phyloP scores from a whole-genome alignment of 495 filamentous ascomycete species.

The Penicillium coffeae region DNA sequence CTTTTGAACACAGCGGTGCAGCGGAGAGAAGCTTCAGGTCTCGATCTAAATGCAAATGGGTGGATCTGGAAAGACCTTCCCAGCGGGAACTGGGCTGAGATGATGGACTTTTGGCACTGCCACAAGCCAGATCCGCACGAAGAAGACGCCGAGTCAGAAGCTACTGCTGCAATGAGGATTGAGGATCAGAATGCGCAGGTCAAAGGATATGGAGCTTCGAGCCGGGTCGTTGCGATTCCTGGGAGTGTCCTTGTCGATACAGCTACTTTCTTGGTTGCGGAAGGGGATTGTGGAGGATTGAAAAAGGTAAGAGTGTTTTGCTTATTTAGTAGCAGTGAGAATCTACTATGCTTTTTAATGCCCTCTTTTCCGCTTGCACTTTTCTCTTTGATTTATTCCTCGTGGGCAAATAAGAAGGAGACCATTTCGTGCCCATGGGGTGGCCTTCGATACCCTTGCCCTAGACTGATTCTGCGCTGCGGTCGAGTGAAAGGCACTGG shows the following conservation, averaged over 20 bases:
- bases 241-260: slow-evolving; percentile 76
- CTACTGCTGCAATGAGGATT: slow-evolving; percentile 18
- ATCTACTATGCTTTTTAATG: slow-evolving; percentile 12
- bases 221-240: slow-evolving; percentile 56
- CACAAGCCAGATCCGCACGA: slow-evolving; percentile 71
- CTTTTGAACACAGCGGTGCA: slow-evolving; percentile 20
- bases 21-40: neutral
- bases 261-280: slow-evolving; percentile 65
- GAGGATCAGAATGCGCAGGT: slow-evolving; percentile 43
- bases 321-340: slow-evolving; percentile 4
- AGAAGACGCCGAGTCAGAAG: slow-evolving; percentile 28
- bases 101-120: slow-evolving; percentile 99
- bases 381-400: neutral
- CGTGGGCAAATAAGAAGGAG: slow-evolving; percentile 85
- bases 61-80: slow-evolving; percentile 90
- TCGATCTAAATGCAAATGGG: neutral
- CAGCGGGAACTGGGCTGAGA: slow-evolving; percentile 96
- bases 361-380: slow-evolving; percentile 2
- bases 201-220: slow-evolving; percentile 74
- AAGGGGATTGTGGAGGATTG: slow-evolving; percentile 57
- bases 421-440: slow-evolving; percentile 52
- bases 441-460: slow-evolving; percentile 91
- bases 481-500: slow-evolving; percentile 18
- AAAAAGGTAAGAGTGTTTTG: slow-evolving; percentile 53
- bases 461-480: slow-evolving; percentile 49